Percentiles rank a stretch among this genome's conserved stretches.
phyloP scores from a whole-genome alignment of 345 rosid species.

The Bruguiera parviflora region DNA sequence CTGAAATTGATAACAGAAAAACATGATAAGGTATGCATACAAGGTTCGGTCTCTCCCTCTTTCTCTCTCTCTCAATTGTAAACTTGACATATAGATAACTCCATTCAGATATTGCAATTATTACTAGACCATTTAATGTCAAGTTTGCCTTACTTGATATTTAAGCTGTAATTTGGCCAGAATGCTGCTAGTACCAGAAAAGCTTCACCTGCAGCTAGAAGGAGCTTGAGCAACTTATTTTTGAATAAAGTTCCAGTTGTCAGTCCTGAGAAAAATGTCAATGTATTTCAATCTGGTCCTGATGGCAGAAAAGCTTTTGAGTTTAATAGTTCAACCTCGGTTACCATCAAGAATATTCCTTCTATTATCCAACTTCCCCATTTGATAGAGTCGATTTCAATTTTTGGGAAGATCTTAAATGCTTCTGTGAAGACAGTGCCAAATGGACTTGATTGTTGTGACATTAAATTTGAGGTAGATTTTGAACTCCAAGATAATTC shows the following conservation, averaged over 20 bases:
- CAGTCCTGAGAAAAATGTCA: slow-evolving; percentile 9
- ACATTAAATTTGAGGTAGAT: slow-evolving; percentile 29
- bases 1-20: slow-evolving; percentile 21
- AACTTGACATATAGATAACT: no score
- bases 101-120: not conserved
- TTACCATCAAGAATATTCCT: slow-evolving; percentile 25
- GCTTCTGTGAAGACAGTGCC: slow-evolving; percentile 16
- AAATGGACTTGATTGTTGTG: slow-evolving; percentile 26
- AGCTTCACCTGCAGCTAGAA: slow-evolving; percentile 1
- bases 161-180: slow-evolving; percentile 2
- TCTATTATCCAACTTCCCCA: slow-evolving; percentile 8
- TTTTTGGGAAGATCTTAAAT: slow-evolving; percentile 19
- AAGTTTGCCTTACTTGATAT: slow-evolving; percentile 6
- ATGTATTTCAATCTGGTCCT: not conserved
- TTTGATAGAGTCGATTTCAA: slow-evolving; percentile 16
- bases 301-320: not conserved
- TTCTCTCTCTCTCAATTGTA: no score
- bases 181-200: slow-evolving; percentile 9
- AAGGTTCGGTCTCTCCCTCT: not conserved
- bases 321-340: slow-evolving; percentile 13
- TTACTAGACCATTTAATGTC: slow-evolving; percentile 4
- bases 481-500: not conserved
- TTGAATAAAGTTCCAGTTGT: not conserved
- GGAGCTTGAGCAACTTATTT: not conserved
- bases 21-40: slow-evolving; percentile 18